Conservation (phyloP, 83 land plant species). For the Thuja plicata region DNA sequence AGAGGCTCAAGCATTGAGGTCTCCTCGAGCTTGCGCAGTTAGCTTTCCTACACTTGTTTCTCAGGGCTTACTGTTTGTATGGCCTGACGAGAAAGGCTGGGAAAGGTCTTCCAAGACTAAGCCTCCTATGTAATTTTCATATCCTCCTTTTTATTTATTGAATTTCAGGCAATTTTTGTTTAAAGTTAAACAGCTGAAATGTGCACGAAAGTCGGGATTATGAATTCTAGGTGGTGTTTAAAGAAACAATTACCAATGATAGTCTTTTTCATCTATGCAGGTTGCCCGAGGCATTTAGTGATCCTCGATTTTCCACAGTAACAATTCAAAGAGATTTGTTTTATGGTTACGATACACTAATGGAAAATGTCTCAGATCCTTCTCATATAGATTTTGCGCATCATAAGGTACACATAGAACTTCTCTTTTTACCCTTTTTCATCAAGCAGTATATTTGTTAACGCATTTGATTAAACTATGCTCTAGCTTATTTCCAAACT, state of each 20-base stretch:
- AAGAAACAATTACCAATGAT: background rate
- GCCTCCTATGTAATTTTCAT: slow-evolving; percentile 68
- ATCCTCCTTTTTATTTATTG: background rate
- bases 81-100: slow-evolving; percentile 98
- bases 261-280: slow-evolving; percentile 30
- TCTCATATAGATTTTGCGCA: slow-evolving; percentile 99
- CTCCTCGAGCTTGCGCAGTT: slow-evolving; percentile 83
- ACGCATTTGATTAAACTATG: background rate
- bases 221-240: too few species aligned
- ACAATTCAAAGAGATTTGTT: slow-evolving; percentile 94
- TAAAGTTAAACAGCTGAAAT: too few species aligned
- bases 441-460: background rate
- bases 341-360: slow-evolving; percentile 96
- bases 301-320: slow-evolving; percentile 80
- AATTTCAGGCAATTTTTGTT: background rate
- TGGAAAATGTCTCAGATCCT: slow-evolving; percentile 99
- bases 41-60: slow-evolving; percentile 81
- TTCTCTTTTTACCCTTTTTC: background rate
- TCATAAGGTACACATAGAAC: slow-evolving; percentile 68
- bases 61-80: slow-evolving; percentile 94
- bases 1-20: slow-evolving; percentile 75
- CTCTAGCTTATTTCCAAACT: background rate
- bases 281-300: slow-evolving; percentile 85
- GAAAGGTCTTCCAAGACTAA: slow-evolving; percentile 67
- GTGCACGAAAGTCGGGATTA: background rate